Percentiles rank a stretch among this genome's conserved stretches.
Conservation (phyloP, 2,329 filamentous ascomycete species). For the Epichloe sylvatica region DNA sequence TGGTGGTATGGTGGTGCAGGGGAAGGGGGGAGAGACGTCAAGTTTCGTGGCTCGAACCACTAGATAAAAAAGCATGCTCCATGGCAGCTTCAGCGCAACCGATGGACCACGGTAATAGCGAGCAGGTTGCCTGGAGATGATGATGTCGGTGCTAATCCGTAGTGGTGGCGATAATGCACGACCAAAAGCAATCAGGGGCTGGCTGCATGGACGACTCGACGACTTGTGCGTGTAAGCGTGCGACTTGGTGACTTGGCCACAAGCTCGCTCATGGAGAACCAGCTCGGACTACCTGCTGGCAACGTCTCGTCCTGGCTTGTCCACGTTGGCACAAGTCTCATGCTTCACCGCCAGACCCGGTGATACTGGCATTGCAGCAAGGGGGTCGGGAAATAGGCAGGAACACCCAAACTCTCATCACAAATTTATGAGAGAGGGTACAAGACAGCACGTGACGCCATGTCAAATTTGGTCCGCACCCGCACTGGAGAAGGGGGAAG, state of each 20-base stretch:
- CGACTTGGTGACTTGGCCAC: background rate
- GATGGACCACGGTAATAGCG: background rate
- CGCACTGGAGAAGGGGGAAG: no score
- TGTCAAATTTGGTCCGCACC: no score
- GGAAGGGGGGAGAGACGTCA: background rate
- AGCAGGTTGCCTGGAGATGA: background rate
- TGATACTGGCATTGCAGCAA: no score
- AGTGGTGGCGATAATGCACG: slow-evolving; percentile 1
- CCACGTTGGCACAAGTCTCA: background rate
- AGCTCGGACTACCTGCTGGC: no score
- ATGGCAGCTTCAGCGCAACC: background rate
- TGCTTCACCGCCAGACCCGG: background rate
- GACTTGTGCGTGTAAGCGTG: background rate
- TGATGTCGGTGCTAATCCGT: background rate
- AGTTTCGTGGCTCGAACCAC: no score
- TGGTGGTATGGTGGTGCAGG: background rate
- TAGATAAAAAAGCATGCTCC: no score
- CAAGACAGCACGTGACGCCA: no score
- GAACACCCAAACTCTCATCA: no score
- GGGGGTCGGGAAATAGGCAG: no score
- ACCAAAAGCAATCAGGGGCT: slow-evolving; percentile 3
- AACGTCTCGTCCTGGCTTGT: background rate
- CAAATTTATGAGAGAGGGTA: no score
- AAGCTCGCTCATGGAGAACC: no score
- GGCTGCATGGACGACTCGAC: background rate